Percentiles rank a stretch among this genome's conserved stretches.
phyloP scores from a whole-genome alignment of 768 basidiomycete species.

The Trametes cingulata region DNA sequence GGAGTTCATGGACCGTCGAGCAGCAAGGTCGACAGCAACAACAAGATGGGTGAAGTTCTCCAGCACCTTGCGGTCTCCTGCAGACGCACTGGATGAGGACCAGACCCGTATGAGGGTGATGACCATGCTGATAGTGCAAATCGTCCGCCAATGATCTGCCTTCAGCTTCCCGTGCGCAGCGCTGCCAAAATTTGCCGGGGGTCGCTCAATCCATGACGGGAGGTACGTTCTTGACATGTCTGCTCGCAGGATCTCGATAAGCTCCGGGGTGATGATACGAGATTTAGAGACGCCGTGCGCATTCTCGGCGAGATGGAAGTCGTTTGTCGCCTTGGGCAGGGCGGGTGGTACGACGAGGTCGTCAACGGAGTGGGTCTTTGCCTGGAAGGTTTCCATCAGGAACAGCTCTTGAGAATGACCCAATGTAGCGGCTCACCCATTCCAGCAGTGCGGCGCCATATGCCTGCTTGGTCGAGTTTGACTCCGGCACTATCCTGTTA shows the following conservation, averaged over 20 bases:
- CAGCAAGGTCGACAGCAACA: slow-evolving; percentile 25
- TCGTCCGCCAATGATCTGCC: slow-evolving; percentile 35
- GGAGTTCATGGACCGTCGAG: slow-evolving; percentile 9
- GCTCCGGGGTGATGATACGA: not conserved
- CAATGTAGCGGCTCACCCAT: not conserved
- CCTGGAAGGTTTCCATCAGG: not conserved
- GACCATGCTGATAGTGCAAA: slow-evolving; percentile 35
- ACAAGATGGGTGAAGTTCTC: slow-evolving; percentile 33
- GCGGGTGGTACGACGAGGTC: not conserved
- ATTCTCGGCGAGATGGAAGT: not conserved
- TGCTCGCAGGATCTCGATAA: not conserved
- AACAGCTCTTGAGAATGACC: no score
- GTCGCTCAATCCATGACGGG: slow-evolving; percentile 21
- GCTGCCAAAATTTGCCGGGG: slow-evolving; percentile 19
- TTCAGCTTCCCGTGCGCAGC: slow-evolving; percentile 22
- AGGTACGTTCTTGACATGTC: not conserved
- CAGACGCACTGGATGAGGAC: slow-evolving; percentile 22
- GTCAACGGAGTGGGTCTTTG: not conserved
- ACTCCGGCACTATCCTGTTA: not conserved
- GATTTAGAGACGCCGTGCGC: not conserved
- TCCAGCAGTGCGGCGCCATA: not conserved
- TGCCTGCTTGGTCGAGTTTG: not conserved
- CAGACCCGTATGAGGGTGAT: slow-evolving; percentile 40
- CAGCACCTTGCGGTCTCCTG: slow-evolving; percentile 19
- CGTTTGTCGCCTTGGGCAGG: not conserved